Evolutionary conservation across 2,329 filamentous ascomycete species (phyloP), one percentile per base, ranked within the genome.

Genomic region (Xylaria digitata): DNA sequence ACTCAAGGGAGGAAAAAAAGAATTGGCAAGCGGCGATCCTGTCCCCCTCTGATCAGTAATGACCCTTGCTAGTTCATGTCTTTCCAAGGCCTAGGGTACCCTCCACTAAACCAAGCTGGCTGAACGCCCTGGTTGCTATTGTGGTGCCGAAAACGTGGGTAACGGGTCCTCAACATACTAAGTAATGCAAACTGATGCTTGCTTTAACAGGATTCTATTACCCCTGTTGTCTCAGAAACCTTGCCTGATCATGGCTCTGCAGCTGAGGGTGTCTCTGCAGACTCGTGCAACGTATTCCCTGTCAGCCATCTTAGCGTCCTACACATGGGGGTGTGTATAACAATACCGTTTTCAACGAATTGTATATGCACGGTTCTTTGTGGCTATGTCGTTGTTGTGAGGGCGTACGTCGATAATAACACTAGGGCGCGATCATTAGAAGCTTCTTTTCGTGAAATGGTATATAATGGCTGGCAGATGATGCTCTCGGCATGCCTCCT

Each of bases 231-330:
- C 69, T 71, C 64, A 69, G 50, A 46, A 61, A 61, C 63, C 69
- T 45, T 69, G 68, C 34, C 34, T 37, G 6, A 69, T 68, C 68
- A 57, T 70, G 68, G 66, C 49, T 17, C 11, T 54, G 67, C 60
- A 71, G 69, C 69, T 71, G 69, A 69, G 56, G 50, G n/a, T 66
- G 40, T 52, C 58, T 62, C 55, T 59, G 54, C 43, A 45, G 40
- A 50, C 58, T 55, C 23, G 61, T 65, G 56, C 50, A 61, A 61
- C 61, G 40, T 34, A 50, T 37, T 13, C 55, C 49, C 49, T 13
- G 59, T 63, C 55, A 63, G 66, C 63, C 40, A 50, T 43, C 67
- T 69, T 69, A 64, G 67, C 67, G 63, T 65, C 62, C 68, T 63
- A 70, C 67, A n/a, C 55, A 54, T 70, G 61, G 57, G 67, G 48